Evolutionary conservation across 2,329 filamentous ascomycete species (phyloP).

Genomic region (Pseudocercospora cruenta): DNA sequence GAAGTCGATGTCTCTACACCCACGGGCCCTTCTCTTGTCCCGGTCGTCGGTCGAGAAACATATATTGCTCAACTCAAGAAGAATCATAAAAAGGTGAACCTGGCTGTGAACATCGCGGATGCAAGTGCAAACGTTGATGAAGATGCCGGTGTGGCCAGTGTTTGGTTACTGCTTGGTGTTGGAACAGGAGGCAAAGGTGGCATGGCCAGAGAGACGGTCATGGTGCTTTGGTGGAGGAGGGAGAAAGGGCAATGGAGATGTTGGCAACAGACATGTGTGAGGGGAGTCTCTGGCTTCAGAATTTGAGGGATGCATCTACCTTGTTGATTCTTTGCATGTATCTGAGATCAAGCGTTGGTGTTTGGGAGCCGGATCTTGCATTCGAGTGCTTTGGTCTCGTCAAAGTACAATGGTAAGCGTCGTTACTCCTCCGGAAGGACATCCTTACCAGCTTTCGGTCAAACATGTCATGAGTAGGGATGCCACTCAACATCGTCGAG

Average conservation of each 20-base stretch:
- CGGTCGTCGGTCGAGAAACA: background rate
- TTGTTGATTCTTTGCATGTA: background rate
- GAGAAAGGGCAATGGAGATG: conserved; percentile 21
- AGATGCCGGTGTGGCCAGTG: conserved; percentile 16
- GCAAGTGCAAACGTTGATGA: conserved; percentile 20
- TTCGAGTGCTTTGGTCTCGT: too few relatives aligned
- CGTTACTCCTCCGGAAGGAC: too few relatives aligned
- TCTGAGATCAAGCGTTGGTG: background rate
- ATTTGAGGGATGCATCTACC: background rate
- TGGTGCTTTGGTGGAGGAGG: conserved; percentile 19
- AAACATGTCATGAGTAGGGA: too few relatives aligned
- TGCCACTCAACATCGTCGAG: too few relatives aligned
- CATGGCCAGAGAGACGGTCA: conserved; percentile 15
- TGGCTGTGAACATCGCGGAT: background rate
- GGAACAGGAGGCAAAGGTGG: background rate
- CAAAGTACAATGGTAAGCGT: too few relatives aligned
- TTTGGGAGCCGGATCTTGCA: background rate
- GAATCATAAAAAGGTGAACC: background rate
- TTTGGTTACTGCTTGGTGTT: conserved; percentile 18
- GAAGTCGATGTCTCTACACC: conserved; percentile 11
- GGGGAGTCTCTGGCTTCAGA: conserved; percentile 11
- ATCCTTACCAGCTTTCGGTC: too few relatives aligned
- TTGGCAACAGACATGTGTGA: conserved; percentile 21
- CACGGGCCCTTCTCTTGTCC: background rate
- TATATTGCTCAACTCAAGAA: conserved; percentile 15